Percentiles rank a stretch among this genome's conserved stretches.
Evolutionary conservation across 805 yeast genomes (phyloP).

Genomic region (Komagataella kurtzmanii): DNA sequence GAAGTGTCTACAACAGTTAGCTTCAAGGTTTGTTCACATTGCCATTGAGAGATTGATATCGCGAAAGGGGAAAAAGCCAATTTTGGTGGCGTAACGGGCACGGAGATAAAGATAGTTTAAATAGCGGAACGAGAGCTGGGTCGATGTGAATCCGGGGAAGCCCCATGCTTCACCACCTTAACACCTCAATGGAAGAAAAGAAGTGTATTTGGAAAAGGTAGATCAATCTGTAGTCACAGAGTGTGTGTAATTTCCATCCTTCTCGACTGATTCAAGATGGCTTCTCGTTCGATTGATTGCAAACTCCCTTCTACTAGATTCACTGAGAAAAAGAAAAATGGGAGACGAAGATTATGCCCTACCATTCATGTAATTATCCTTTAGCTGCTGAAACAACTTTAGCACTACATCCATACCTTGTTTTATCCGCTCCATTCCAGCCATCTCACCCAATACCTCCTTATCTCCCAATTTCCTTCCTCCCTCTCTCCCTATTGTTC

Average conservation of each 20-base stretch:
- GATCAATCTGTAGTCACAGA: no score
- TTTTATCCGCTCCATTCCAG: not conserved
- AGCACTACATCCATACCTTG: not conserved
- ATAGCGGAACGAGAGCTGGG: not conserved
- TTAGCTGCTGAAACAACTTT: not conserved
- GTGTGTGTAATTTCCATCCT: no score
- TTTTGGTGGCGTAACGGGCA: not conserved
- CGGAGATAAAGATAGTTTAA: not conserved
- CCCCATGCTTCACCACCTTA: not conserved
- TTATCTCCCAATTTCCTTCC: not conserved
- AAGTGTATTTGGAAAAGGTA: no score
- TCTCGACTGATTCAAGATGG: no score
- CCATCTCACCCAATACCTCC: not conserved
- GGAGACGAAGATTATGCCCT: not conserved
- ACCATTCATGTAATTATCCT: not conserved
- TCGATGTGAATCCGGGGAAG: not conserved
- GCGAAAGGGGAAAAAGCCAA: not conserved
- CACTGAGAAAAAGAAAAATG: no score
- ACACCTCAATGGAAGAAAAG: no score
- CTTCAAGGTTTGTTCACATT: not conserved
- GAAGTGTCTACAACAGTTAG: not conserved
- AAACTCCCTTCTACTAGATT: no score
- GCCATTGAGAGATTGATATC: not conserved
- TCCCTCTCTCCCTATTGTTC: not conserved
- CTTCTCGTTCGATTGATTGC: no score